phyloP scores from a whole-genome alignment of 352 stramenopile species.

The Globisporangium paroecandrum region DNA sequence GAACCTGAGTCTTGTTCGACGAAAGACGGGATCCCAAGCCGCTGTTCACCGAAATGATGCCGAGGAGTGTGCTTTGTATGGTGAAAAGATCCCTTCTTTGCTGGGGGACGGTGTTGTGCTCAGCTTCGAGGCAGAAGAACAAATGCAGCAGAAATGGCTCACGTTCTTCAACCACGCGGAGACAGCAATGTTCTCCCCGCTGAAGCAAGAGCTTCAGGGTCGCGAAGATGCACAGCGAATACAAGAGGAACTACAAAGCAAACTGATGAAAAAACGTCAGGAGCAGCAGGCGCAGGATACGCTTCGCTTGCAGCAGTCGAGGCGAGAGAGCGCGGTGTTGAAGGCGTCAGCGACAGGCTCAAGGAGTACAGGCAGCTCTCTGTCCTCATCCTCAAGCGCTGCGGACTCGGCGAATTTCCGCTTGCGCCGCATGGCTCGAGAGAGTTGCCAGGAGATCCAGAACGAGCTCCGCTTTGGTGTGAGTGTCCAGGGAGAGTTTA shows the following conservation, averaged over 20 bases:
- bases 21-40: neutral
- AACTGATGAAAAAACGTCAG: conserved; percentile 59
- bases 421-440: conserved; percentile 41
- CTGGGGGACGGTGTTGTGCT: conserved; percentile 53
- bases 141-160: conserved; percentile 58
- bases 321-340: conserved; percentile 14
- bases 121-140: conserved; percentile 38
- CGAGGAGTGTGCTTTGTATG: conserved; percentile 44
- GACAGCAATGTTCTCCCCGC: conserved; percentile 45
- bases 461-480: conserved; percentile 52
- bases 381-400: conserved; percentile 1
- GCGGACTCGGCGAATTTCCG: conserved; percentile 39
- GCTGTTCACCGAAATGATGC: conserved; percentile 25
- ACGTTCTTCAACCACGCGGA: conserved; percentile 56
- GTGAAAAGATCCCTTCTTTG: conserved; percentile 23
- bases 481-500: conserved; percentile 28
- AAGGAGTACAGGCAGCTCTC: neutral
- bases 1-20: neutral
- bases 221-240: conserved; percentile 39
- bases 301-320: conserved; percentile 33
- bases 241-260: conserved; percentile 46
- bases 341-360: neutral
- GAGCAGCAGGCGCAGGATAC: conserved; percentile 53
- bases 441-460: conserved; percentile 48
- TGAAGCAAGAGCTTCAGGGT: conserved; percentile 42